Conservation (phyloP, 371 early-diverging fungal genomes). For the Rhizomucor miehei region DNA sequence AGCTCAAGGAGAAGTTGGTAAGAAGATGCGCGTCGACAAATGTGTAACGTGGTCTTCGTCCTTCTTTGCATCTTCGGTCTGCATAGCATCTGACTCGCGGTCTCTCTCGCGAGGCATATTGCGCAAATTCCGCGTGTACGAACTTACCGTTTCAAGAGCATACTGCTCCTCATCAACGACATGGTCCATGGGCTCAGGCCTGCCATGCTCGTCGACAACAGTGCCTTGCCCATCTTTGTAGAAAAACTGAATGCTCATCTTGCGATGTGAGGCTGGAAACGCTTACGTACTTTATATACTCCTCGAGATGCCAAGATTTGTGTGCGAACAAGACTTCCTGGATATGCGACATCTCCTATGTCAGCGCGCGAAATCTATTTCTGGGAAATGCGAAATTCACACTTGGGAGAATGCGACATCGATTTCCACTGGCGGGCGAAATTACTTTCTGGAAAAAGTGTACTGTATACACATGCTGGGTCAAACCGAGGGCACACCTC, state of each 20-base stretch:
- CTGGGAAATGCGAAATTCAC: background rate
- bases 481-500: too few species aligned
- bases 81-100: background rate
- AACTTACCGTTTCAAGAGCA: constrained; percentile 12
- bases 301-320: background rate
- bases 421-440: background rate
- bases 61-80: constrained; percentile 3
- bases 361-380: constrained; percentile 1
- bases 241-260: constrained; percentile 7
- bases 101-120: constrained; percentile 5
- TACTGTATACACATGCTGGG: too few species aligned
- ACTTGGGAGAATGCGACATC: constrained; percentile 1
- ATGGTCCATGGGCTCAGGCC: constrained; percentile 15
- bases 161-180: constrained; percentile 17
- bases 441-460: constrained; percentile 2
- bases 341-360: background rate
- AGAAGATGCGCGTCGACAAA: too few species aligned
- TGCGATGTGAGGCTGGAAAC: background rate
- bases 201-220: constrained; percentile 13
- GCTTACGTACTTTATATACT: too few species aligned
- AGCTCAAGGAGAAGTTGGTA: too few species aligned
- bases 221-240: constrained; percentile 13
- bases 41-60: too few species aligned
- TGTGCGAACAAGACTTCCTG: background rate
- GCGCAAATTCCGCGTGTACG: constrained; percentile 3